Evolutionary conservation across 2,329 filamentous ascomycete genomes (phyloP), one percentile per base, ranked within the genome.

Genomic region (Phialophora verrucosa): DNA sequence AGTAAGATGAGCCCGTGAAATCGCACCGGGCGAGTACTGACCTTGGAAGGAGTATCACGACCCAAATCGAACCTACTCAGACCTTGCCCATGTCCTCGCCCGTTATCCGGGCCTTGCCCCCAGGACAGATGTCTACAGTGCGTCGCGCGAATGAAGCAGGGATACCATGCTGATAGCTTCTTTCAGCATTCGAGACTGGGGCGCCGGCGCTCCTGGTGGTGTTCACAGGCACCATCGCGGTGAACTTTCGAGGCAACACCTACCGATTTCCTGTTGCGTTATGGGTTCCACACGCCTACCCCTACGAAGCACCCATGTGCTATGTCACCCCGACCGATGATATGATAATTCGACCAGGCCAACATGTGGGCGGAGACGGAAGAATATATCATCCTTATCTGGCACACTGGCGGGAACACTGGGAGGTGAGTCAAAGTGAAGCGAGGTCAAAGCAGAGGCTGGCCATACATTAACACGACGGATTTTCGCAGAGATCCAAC

Each of bases 321-420:
- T 98, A 97, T 77, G 92, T 98, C 50, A 93, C 89, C 6, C 93
- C 95, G 2, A 92, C 91, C 4, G 90, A 91, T 71, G 91, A 88
- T 70, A 98, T 99, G 92, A 81, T 91, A 71, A 90, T 99, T 50
- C 87, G 94, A 23, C 92, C 93, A 0, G 95, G 95, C 0, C 95
- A 99, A 76, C 93, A 99, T 82, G 93, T 99, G 67, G 89, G 91
- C 4, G 66, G 67, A 42, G 94, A 98, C 74, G 95, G 95, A 29
- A 90, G 91, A 76, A 87, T 98, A 70, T 99, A 98, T 77, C 95
- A 99, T 77, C 95, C 95, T 44, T 99, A 98, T 77, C 82, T 99
- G 55, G 91, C 92, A 35, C 89, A 92, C 69, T 99, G 95, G 95
- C 82, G 85, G 35, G 88, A 92, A 71, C 94, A 91, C 73, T 95